Conservation (phyloP, 2,329 filamentous ascomycete genomes). For the Hypoxylon sp. region DNA sequence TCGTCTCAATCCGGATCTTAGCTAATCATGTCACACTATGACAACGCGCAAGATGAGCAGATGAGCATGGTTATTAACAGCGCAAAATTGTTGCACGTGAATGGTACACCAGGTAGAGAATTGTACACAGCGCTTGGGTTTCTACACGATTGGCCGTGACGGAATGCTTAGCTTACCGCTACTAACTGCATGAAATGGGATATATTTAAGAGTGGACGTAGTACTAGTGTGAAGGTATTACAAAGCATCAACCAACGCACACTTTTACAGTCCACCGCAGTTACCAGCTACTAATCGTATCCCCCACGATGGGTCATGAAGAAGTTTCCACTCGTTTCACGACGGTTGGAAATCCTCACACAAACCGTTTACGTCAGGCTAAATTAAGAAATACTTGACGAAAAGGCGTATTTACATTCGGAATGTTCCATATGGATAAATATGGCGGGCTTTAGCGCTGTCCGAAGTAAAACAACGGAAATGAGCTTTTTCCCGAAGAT, state of each 20-base stretch:
- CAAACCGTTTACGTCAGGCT: slow-evolving; percentile 16
- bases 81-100: slow-evolving; percentile 9
- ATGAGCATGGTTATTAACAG: slow-evolving; percentile 10
- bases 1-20: background rate
- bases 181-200: slow-evolving; percentile 34
- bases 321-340: slow-evolving; percentile 22
- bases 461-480: slow-evolving; percentile 42
- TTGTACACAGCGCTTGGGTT: slow-evolving; percentile 11
- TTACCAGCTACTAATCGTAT: slow-evolving; percentile 15
- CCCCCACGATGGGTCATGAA: slow-evolving; percentile 1
- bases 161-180: slow-evolving; percentile 5
- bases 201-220: slow-evolving; percentile 28
- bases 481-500: slow-evolving; percentile 38
- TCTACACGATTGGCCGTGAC: slow-evolving; percentile 27
- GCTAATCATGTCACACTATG: background rate
- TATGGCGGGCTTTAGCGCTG: slow-evolving; percentile 32
- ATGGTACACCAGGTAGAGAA: background rate
- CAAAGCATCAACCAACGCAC: slow-evolving; percentile 23
- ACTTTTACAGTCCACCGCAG: slow-evolving; percentile 14
- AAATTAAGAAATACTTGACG: slow-evolving; percentile 22
- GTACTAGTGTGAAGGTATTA: slow-evolving; percentile 8
- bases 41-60: slow-evolving; percentile 3
- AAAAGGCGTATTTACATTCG: slow-evolving; percentile 6
- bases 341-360: slow-evolving; percentile 14
- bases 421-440: slow-evolving; percentile 32